phyloP scores from a whole-genome alignment of 176 grass and related monocot genomes.

The Calamus simplicifolius region DNA sequence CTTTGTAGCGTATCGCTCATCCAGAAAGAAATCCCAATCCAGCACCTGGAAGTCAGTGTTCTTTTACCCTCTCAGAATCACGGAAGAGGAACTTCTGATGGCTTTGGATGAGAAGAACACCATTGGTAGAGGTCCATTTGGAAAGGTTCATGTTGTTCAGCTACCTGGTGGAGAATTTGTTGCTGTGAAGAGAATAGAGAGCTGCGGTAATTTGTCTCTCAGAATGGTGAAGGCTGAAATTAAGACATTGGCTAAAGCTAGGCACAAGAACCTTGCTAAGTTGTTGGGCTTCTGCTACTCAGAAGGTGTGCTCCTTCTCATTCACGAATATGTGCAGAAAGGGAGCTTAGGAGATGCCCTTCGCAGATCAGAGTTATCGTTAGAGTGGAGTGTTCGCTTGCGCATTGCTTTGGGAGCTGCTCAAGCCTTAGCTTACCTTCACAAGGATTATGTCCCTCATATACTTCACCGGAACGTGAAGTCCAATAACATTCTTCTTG shows the following conservation, averaged over 20 bases:
- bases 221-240: slow-evolving; percentile 49
- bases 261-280: slow-evolving; percentile 58
- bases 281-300: slow-evolving; percentile 58
- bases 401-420: slow-evolving; percentile 54
- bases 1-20: slow-evolving; percentile 21
- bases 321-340: slow-evolving; percentile 40
- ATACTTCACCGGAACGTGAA: slow-evolving; percentile 61
- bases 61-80: slow-evolving; percentile 49
- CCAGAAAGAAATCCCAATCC: not conserved
- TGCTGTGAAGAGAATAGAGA: slow-evolving; percentile 39
- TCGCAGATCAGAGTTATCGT: slow-evolving; percentile 18
- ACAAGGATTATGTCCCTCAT: slow-evolving; percentile 32
- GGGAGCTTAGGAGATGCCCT: slow-evolving; percentile 54
- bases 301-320: slow-evolving; percentile 30
- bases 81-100: slow-evolving; percentile 41
- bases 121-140: slow-evolving; percentile 52
- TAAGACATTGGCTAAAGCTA: slow-evolving; percentile 44
- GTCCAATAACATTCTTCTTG: slow-evolving; percentile 60
- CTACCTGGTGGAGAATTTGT: slow-evolving; percentile 37
- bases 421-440: slow-evolving; percentile 49
- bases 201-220: slow-evolving; percentile 34
- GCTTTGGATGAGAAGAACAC: slow-evolving; percentile 36
- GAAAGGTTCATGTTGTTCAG: slow-evolving; percentile 33
- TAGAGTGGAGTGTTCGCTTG: slow-evolving; percentile 35
- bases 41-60: slow-evolving; percentile 43